These are phyloP conservation scores for Fusarium odoratissimum DNA, from an alignment of 2,329 filamentous ascomycete genomes.

Conservation along the genomic window DNA sequence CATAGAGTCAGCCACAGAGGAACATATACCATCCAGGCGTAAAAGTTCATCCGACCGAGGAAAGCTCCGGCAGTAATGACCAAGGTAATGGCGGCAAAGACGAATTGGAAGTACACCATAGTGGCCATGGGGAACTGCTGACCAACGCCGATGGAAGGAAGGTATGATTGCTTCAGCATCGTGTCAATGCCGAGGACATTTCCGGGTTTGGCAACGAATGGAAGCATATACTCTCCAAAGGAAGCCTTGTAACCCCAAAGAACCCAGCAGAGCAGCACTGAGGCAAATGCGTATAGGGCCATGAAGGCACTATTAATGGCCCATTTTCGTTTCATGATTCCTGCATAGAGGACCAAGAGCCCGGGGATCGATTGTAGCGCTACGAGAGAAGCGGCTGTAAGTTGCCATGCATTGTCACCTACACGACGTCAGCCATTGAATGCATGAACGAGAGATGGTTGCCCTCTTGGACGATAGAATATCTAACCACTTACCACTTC, in stretches of 20 bases:
- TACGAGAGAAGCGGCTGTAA: neutral
- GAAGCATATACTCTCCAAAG: neutral
- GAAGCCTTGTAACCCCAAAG: neutral
- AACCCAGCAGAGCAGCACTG: neutral
- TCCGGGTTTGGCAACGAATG: neutral
- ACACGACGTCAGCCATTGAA: fast-evolving
- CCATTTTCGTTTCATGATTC: slow-evolving; percentile 1
- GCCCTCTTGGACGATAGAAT: fast-evolving
- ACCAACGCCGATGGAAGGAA: neutral
- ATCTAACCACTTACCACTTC: neutral
- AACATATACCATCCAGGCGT: neutral
- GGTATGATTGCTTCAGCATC: neutral
- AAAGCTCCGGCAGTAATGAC: slow-evolving; percentile 1
- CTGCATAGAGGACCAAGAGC: neutral
- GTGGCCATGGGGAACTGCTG: neutral
- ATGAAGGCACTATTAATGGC: neutral
- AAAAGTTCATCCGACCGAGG: neutral
- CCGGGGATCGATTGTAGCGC: neutral
- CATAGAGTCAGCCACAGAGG: neutral
- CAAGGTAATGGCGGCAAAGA: neutral
- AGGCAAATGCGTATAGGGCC: neutral
- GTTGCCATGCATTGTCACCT: slow-evolving; percentile 1
- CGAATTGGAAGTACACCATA: neutral
- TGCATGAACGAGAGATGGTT: fast-evolving
- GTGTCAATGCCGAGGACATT: neutral